phyloP scores from a whole-genome alignment of 306 rosid species.

The Acmispon strigosus region DNA sequence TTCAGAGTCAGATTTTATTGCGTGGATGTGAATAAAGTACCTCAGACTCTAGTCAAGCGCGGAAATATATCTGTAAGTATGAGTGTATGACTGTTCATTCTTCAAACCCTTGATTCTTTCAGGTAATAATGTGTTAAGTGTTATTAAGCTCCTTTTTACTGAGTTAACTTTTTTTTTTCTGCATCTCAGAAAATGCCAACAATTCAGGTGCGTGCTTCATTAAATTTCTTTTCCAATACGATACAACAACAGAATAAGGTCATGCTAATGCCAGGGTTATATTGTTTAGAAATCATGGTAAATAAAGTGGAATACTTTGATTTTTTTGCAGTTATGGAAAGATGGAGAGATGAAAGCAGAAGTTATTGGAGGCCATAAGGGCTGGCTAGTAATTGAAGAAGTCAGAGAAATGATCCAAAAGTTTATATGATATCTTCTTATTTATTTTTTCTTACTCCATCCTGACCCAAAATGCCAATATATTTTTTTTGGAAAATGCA shows the following conservation, averaged over 20 bases:
- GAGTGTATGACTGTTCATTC: no score
- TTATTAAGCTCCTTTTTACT: neutral
- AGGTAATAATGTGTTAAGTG: neutral
- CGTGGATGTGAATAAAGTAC: constrained; percentile 90
- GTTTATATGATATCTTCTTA: constrained; percentile 23
- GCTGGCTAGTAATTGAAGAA: constrained; percentile 83
- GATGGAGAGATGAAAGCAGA: constrained; percentile 89
- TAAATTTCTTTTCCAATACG: neutral
- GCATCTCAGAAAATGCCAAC: constrained; percentile 90
- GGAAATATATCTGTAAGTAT: constrained; percentile 73
- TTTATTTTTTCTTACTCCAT: neutral
- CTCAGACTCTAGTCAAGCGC: constrained; percentile 73
- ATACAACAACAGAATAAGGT: neutral
- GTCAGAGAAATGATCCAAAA: constrained; percentile 71
- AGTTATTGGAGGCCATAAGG: constrained; percentile 86
- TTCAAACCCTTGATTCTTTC: neutral
- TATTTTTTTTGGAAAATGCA: neutral
- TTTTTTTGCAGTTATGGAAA: constrained; percentile 67
- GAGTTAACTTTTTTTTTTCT: neutral
- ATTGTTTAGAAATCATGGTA: neutral
- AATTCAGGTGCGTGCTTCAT: constrained; percentile 56
- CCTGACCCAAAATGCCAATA: neutral
- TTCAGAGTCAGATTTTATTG: constrained; percentile 63
- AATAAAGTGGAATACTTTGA: neutral
- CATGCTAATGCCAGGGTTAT: neutral